These are phyloP conservation scores for Lepraria neglecta DNA, from an alignment of 495 filamentous ascomycete genomes.

Conservation along the genomic window DNA sequence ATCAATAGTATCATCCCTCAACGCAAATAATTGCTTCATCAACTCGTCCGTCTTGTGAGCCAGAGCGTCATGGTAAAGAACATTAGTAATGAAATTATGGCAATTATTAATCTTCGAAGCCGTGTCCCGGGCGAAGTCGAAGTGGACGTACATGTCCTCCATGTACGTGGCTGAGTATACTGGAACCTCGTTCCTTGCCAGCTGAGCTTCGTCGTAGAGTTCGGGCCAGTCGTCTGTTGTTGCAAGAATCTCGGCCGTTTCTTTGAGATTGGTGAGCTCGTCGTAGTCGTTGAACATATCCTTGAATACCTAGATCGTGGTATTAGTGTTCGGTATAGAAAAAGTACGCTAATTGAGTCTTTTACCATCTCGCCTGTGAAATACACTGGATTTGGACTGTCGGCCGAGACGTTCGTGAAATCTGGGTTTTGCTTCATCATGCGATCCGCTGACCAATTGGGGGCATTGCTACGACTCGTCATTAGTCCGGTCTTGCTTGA, in stretches of 20 bases:
- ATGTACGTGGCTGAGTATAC: conserved; percentile 81
- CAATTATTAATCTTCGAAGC: conserved; percentile 67
- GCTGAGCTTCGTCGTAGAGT: conserved; percentile 67
- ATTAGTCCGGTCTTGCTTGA: background rate
- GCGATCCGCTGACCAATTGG: conserved; percentile 60
- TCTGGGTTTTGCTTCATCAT: conserved; percentile 36
- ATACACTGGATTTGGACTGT: conserved; percentile 52
- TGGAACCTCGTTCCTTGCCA: conserved; percentile 74
- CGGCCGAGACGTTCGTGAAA: conserved; percentile 35
- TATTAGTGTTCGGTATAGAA: background rate
- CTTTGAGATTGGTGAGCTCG: conserved; percentile 58
- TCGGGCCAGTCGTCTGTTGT: conserved; percentile 58
- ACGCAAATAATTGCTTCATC: conserved; percentile 58
- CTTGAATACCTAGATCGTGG: conserved; percentile 52
- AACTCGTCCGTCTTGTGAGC: conserved; percentile 67
- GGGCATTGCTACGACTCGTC: conserved; percentile 37
- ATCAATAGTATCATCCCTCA: conserved; percentile 69
- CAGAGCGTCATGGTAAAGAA: conserved; percentile 78
- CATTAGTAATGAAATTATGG: conserved; percentile 79
- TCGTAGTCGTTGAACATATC: conserved; percentile 72
- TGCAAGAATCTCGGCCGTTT: conserved; percentile 66
- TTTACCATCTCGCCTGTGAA: conserved; percentile 87
- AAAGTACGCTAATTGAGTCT: background rate
- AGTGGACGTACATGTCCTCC: conserved; percentile 95
- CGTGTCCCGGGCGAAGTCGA: conserved; percentile 62